A percentile compares a stretch with the other conserved stretches of the same genome.
phyloP scores from a whole-genome alignment of 495 filamentous ascomycete genomes.

The Cercophora scortea region DNA sequence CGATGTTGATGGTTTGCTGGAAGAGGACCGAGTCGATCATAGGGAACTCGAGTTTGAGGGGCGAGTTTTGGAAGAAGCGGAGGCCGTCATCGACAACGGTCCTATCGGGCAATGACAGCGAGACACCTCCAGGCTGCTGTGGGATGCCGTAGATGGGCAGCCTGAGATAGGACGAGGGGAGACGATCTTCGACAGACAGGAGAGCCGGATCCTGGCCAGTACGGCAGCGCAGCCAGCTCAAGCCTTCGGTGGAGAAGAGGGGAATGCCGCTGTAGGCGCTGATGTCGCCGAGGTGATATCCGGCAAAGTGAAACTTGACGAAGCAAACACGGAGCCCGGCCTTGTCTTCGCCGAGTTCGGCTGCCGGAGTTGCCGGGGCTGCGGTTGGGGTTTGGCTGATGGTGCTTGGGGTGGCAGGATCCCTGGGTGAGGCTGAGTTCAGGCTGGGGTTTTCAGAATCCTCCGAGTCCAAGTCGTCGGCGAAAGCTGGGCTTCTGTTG shows the following conservation, averaged over 20 bases:
- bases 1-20: constrained; percentile 29
- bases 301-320: constrained; percentile 41
- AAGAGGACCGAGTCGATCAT: constrained; percentile 34
- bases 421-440: no score
- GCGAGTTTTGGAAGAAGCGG: constrained; percentile 7
- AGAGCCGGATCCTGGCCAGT: constrained; percentile 36
- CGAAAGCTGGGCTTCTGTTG: no score
- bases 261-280: constrained; percentile 41
- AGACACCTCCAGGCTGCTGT: neutral
- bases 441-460: no score
- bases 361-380: no score
- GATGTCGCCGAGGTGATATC: constrained; percentile 37
- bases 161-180: neutral
- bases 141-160: neutral
- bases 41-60: constrained; percentile 38
- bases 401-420: no score
- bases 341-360: no score
- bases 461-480: no score
- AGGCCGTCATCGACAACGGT: constrained; percentile 8
- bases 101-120: constrained; percentile 9
- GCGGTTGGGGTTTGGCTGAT: no score
- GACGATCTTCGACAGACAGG: constrained; percentile 19
- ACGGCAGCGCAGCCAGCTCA: constrained; percentile 37
- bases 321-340: constrained; percentile 3
- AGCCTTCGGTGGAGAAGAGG: constrained; percentile 37